These are phyloP conservation scores for Serendipita sp. DNA, from an alignment of 768 basidiomycete genomes.

Conservation along the genomic window DNA sequence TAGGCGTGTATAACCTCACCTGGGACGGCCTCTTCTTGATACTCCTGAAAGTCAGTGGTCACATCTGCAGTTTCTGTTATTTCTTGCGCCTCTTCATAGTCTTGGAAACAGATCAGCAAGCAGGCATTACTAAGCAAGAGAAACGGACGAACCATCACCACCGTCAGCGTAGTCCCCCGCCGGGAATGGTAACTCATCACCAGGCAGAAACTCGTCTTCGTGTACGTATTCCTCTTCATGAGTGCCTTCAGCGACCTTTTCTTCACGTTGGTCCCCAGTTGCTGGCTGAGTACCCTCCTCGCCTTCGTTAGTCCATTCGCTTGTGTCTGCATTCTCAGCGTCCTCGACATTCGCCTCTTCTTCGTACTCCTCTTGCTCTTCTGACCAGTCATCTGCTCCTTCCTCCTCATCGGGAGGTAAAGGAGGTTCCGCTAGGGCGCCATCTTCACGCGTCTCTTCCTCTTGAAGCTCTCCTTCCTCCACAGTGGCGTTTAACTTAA, in stretches of 20 bases:
- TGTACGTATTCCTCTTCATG: conserved; percentile 1
- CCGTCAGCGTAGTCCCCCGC: not conserved
- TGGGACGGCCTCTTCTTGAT: too few species aligned
- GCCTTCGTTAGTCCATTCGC: not conserved
- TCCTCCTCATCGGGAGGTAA: not conserved
- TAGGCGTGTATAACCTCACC: too few species aligned
- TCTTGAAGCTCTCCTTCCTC: not conserved
- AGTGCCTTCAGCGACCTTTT: not conserved
- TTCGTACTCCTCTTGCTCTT: conserved; percentile 6
- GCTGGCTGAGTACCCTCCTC: not conserved
- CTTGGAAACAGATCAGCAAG: too few species aligned
- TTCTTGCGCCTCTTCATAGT: too few species aligned
- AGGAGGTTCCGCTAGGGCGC: not conserved
- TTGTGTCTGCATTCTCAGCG: not conserved
- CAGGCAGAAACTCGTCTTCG: not conserved
- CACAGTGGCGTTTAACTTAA: not conserved
- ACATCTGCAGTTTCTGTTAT: too few species aligned
- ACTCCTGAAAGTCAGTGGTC: too few species aligned
- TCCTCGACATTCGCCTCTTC: not conserved
- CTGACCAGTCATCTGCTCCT: not conserved
- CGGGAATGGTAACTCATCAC: not conserved
- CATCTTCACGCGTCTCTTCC: not conserved
- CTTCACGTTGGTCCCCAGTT: not conserved
- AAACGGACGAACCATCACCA: not conserved
- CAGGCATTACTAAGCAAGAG: too few species aligned